Percentiles rank a stretch among this genome's conserved stretches.
Evolutionary conservation across 23 red algal species (phyloP).

Genomic region (Gracilaria domingensis): DNA sequence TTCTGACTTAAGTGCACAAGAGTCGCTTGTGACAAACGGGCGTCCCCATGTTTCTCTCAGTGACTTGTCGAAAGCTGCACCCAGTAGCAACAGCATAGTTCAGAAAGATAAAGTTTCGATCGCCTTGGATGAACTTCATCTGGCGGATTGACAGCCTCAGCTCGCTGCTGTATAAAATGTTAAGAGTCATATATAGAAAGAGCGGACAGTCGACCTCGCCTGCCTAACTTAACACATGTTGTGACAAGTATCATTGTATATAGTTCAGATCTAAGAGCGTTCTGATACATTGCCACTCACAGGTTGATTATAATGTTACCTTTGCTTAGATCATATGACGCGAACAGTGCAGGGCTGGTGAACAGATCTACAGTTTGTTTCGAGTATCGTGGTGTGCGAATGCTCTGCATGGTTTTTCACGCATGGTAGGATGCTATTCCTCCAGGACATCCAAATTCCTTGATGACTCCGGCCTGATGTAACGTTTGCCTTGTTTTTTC

Average conservation of each 20-base stretch:
- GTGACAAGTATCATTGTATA: too few relatives aligned
- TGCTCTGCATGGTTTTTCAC: neutral
- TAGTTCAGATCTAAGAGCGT: too few relatives aligned
- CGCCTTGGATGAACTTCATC: slow-evolving; percentile 64
- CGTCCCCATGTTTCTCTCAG: slow-evolving; percentile 30
- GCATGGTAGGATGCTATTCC: slow-evolving; percentile 1
- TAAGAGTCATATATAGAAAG: neutral
- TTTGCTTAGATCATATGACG: too few relatives aligned
- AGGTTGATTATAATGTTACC: too few relatives aligned
- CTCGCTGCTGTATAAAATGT: neutral
- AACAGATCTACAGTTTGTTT: too few relatives aligned
- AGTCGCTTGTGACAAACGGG: neutral
- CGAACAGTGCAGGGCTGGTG: too few relatives aligned
- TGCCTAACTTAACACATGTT: too few relatives aligned
- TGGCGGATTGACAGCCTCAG: slow-evolving; percentile 31
- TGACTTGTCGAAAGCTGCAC: slow-evolving; percentile 39
- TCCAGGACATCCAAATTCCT: neutral
- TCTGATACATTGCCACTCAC: too few relatives aligned
- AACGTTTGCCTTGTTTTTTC: slow-evolving; percentile 40
- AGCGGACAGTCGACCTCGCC: neutral
- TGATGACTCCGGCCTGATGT: slow-evolving; percentile 55
- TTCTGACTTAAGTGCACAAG: neutral
- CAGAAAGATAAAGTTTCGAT: slow-evolving; percentile 24
- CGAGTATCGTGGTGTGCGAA: too few relatives aligned
- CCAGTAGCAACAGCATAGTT: slow-evolving; percentile 27